Conservation (phyloP, 2,329 filamentous ascomycete genomes). For the Trichoderma hamatum region DNA sequence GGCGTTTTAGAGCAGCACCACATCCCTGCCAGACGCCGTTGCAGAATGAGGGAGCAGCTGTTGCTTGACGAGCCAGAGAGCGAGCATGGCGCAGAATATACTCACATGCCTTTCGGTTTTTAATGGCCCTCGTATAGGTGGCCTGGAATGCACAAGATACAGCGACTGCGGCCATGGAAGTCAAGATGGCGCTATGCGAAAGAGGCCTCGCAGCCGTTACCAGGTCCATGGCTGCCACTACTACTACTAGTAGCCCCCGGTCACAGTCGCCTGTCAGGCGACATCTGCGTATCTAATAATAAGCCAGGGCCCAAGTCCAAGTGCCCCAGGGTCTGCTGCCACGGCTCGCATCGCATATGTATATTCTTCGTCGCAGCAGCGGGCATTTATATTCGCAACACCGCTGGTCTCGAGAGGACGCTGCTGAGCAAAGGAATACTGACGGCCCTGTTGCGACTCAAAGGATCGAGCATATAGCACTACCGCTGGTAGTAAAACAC, state of each 20-base stretch:
- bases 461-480: background rate
- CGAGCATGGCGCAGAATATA: background rate
- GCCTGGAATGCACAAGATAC: background rate
- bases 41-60: background rate
- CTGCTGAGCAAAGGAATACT: background rate
- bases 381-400: background rate
- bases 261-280: constrained; percentile 7
- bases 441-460: background rate
- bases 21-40: background rate
- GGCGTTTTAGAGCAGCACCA: background rate
- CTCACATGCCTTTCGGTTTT: background rate
- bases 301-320: background rate
- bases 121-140: background rate
- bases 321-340: background rate
- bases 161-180: background rate
- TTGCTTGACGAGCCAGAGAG: background rate
- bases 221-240: background rate
- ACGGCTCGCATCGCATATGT: background rate
- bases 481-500: constrained; percentile 15
- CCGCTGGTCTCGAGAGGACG: background rate
- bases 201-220: constrained; percentile 21
- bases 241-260: no score
- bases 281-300: constrained; percentile 1
- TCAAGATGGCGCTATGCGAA: background rate
- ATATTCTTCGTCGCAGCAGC: background rate